Base-by-base conservation (phyloP, 495 filamentous ascomycete species). In the Penicillium mononematosum region DNA sequence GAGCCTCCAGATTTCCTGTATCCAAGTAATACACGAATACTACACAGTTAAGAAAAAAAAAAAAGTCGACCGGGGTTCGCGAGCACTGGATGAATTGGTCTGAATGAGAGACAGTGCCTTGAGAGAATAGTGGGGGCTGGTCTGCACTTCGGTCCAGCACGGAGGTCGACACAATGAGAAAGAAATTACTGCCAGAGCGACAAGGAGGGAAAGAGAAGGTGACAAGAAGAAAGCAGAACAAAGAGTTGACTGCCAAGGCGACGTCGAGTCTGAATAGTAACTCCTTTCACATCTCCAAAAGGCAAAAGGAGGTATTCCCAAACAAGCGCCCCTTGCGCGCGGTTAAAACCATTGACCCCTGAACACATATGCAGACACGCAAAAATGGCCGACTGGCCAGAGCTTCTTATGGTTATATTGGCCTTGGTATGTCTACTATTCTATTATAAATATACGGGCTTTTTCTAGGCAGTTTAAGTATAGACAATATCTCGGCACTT, bases 321-420 rank as follows among this genome's bases (percentile, higher is more conserved):
- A 70, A 69, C 69, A 75, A 70, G 68, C 73, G 73, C 74, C 67
- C 68, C 69, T 75, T 74, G 67, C 70, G 73, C 75, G 75, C 75
- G 75, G 63, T 63, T 77, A 70, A 43, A 32, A 64, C 57, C 53
- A 55, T 31, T 52, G 49, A 27, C 67, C 67, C 64, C 66, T 66
- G 66, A 66, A 44, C 34, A 20, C 48, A 38, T 51, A 12, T 24
- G 36, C 22, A 22, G 48, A 7, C 29, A 22, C 34, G 32, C 22
- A 25, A 14, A 36, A 32, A n/a, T 38, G 29, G 48, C 48, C 17
- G 36, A 14, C 17, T 38, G 50, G 50, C 17, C 36, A 25, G 32
- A 25, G 50, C 45, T 48, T 31, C 24, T 12, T 20, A 48, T 48
- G 36, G 5, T 7, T 7, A 9, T 31, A 27, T 17, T n/a, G 45